phyloP scores from a whole-genome alignment of 129 eudicot species.

The Flaveria trinervia region DNA sequence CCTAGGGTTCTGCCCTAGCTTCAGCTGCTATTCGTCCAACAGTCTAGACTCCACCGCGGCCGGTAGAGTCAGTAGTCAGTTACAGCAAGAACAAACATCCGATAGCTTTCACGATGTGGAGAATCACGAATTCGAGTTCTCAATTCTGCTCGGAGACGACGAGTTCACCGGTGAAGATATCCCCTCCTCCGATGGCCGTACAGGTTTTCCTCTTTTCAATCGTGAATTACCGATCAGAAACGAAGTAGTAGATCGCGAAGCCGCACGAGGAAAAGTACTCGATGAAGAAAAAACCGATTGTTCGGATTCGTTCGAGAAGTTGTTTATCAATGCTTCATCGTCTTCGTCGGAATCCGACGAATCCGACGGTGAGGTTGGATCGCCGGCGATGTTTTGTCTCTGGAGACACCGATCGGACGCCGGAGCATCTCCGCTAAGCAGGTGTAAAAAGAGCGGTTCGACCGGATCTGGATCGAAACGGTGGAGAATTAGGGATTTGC shows the following conservation, averaged over 20 bases:
- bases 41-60: slow-evolving; percentile 44
- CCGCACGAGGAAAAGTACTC: neutral
- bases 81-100: neutral
- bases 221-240: slow-evolving; percentile 17
- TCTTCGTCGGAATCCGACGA: slow-evolving; percentile 58
- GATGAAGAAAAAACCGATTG: neutral
- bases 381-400: slow-evolving; percentile 52
- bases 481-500: slow-evolving; percentile 63
- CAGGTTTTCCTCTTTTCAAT: slow-evolving; percentile 52
- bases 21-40: slow-evolving; percentile 49
- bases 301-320: slow-evolving; percentile 28
- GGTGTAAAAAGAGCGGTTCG: slow-evolving; percentile 68
- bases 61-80: slow-evolving; percentile 18
- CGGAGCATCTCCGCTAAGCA: slow-evolving; percentile 35
- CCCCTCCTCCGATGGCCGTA: slow-evolving; percentile 18
- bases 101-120: slow-evolving; percentile 4
- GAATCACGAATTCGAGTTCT: slow-evolving; percentile 53
- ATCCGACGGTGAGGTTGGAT: slow-evolving; percentile 26
- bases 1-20: slow-evolving; percentile 48
- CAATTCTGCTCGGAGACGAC: slow-evolving; percentile 20
- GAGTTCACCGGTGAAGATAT: slow-evolving; percentile 29
- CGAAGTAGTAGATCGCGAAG: neutral
- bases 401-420: slow-evolving; percentile 49
- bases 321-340: slow-evolving; percentile 36
- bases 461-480: slow-evolving; percentile 73